phyloP scores from a whole-genome alignment of 305 asterid species.

The Rubia balearica region DNA sequence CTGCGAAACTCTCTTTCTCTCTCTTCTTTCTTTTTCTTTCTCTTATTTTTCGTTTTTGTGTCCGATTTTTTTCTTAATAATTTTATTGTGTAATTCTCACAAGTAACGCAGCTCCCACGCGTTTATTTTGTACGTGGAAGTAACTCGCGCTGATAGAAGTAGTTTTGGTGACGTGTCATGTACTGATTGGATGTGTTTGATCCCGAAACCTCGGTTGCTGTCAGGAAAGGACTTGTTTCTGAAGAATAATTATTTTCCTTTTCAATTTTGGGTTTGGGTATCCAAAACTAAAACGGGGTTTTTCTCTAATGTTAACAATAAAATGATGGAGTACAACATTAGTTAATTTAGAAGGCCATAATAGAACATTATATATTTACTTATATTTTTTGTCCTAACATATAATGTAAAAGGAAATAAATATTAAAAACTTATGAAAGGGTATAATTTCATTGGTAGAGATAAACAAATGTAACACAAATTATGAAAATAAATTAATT shows the following conservation, averaged over 20 bases:
- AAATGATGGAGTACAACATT: no score
- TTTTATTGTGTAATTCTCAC: slow-evolving; percentile 11
- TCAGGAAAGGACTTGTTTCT: slow-evolving; percentile 7
- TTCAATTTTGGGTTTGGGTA: neutral
- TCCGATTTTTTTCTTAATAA: slow-evolving; percentile 24
- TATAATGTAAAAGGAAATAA: no score
- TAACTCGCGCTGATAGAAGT: neutral
- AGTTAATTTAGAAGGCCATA: no score
- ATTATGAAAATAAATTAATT: no score
- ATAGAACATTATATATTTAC: no score
- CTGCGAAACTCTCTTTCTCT: slow-evolving; percentile 21
- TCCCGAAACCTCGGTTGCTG: neutral
- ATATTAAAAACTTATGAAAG: no score
- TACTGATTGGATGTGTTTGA: neutral
- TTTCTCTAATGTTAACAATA: neutral
- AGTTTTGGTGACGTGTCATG: neutral
- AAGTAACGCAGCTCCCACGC: neutral
- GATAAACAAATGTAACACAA: no score
- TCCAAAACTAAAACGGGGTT: neutral
- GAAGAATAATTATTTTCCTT: slow-evolving; percentile 4
- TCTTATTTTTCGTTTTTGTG: slow-evolving; percentile 27
- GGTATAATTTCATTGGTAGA: no score
- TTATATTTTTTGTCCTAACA: no score
- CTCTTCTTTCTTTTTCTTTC: slow-evolving; percentile 20
- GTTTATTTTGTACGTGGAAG: neutral